Base-by-base conservation (phyloP, 169 alveolate genomes). In the Cytauxzoon felis region DNA sequence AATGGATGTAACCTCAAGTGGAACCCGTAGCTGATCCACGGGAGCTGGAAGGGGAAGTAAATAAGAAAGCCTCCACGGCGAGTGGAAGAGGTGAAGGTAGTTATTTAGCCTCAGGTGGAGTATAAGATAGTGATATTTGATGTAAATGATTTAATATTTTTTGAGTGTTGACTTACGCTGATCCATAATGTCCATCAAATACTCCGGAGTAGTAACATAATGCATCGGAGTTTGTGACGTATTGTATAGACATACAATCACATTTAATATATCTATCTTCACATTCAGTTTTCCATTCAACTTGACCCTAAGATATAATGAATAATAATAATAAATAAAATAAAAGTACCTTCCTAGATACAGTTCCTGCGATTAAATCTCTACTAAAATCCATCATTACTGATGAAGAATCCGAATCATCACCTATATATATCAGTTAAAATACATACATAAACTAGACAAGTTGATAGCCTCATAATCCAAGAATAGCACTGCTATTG, bases 141-240 rank as follows among this genome's bases (percentile, higher is more conserved):
- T n/a, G n/a, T n/a, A n/a, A n/a, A n/a, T n/a, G n/a, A n/a, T n/a
- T n/a, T n/a, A n/a, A n/a, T n/a, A n/a, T n/a, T n/a, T n/a, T n/a
- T 2, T n/a, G n/a, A 9, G 21, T 8, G 11, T 2, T 8, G 16
- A 64, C 80, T n/a, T 33, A 82, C 90, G 48, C 56, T n/a, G 91
- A 66, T 0, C 94, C 92, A 5, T 86, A 85, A 51, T 89, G 94
- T 8, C 94, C 94, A 45, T 86, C 92, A 54, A 87, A 89, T 3
- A 89, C 85, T 4, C 90, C 94, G 13, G 89, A 68, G 53, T 62
- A 89, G 59, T 87, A 87, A 56, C 94, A 89, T 50, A 89, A 59
- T 0, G 91, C 90, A 24, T 83, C 88, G 33, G 88, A 56, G 29
- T 76, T 51, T 19, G 89, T 65, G 5, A 89, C 84, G 30, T 78